Evolutionary conservation across 1,284 basidiomycete genomes (phyloP), one percentile per base, ranked within the genome.

Genomic region (Ganoderma lingzhi): DNA sequence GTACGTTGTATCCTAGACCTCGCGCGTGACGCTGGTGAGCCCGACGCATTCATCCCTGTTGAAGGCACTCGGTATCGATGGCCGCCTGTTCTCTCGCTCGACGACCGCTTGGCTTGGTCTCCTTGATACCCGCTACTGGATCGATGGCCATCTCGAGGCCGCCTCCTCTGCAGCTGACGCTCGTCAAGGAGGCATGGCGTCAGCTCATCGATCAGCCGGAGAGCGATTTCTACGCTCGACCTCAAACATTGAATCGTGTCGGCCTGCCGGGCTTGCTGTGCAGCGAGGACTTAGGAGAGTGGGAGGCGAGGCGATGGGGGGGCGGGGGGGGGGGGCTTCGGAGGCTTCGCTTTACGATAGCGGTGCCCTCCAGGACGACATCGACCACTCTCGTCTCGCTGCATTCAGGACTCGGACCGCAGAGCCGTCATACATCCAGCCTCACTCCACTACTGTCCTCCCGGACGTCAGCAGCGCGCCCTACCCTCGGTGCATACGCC

Each of bases 181-280:
- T 70, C 42, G 30, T 75, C 58, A 75, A 75, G 68, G 74, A 75
- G 19, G 51, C 74, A 2, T 73, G 74, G 72, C 66, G 70, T 1
- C 66, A 70, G 58, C 17, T 68, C 5, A 41, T 64, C 1, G 62
- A 65, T 0, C 58, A 10, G 3, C 63, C 69, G 0, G 74, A 73
- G 61, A 39, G 12, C 1, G 32, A 28, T 1, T 71, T 71, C 68
- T 72, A 73, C 42, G 19, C 62, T 5, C 66, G 71, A 0, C 63
- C 72, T 3, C 6, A 41, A 30, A 4, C 28, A 64, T 70, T 14
- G 62, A 59, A 63, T 2, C 44, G 65, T 2, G 14, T 41, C 3
- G 71, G 71, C 0, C 41, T 72, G 2, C 62, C 71, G 0, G 5
- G 28, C 0, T 32, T 72, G 2, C 14, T 66, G 5, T 58, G 48